Evolutionary conservation across 192 early-diverging fungal genomes (phyloP), one percentile per base, ranked within the genome.

Genomic region (Paraglomus brasilianum): DNA sequence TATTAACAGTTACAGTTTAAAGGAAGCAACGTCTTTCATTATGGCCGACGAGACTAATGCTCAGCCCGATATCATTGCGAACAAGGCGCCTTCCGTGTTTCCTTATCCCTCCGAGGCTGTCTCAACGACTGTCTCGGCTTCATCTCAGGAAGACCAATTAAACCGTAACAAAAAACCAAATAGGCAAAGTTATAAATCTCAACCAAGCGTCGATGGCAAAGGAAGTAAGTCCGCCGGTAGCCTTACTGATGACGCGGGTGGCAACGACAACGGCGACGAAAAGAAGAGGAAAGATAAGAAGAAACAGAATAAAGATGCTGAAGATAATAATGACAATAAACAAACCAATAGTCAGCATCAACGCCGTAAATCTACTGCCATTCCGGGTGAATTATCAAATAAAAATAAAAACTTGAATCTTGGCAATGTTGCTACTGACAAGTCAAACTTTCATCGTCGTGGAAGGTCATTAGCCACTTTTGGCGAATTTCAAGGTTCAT

Each of bases 251-350:
- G 11, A 21, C 42, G n/a, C n/a, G n/a, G 43, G 42, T 43, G n/a
- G 65, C 0, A 68, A 43, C 42, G 52, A 68, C 10, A 51, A 43
- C 14, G 42, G 42, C n/a, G 52, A 68, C 57, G 66, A 56, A 53
- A 68, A 40, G 36, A 68, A 44, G 66, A 68, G 44, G 41, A 68
- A 56, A 56, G 66, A 68, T 30, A 68, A 68, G 36, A 68, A 51
- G n/a, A 2, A 13, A n/a, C 30, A 44, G 39, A 44, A 3, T 48
- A 64, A 64, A 64, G 62, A 64, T 21, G 46, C 46, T 13, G 62
- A 62, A 62, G 52, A 56, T 43, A 13, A 22, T 30, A 67, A 5
- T 43, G 50, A 67, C n/a, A 50, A 46, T 19, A 51, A 67, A 14
- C 24, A 56, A 55, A n/a, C 10, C 17, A n/a, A n/a, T n/a, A n/a